Evolutionary conservation across 2,329 filamentous ascomycete genomes (phyloP), one percentile per base, ranked within the genome.

Genomic region (Fusarium graminum): DNA sequence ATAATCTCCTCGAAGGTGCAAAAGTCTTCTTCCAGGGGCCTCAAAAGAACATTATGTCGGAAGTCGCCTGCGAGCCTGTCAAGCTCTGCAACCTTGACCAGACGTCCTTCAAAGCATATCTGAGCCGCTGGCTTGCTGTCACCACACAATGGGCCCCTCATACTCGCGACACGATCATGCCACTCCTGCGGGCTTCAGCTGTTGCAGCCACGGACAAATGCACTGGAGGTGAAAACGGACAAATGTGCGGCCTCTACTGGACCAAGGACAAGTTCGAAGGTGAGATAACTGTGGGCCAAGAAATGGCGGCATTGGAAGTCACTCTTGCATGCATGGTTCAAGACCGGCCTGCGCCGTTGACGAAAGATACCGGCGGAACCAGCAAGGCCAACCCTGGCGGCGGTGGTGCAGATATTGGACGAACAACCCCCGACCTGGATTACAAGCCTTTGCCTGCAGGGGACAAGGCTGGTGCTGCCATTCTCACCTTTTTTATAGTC

Each of bases 291-390:
- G 84, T 91, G 3, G 90, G 90, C 7, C 88, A 91, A 74, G 88
- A 91, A 76, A 92, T 92, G 89, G 83, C 86, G 2, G 88, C 86
- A 4, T 79, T 92, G 74, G 87, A 91, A 71, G 81, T 90, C 11
- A 83, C 90, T 8, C 82, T 91, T 43, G 83, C 84, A 36, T 88
- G 86, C 69, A 80, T 89, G 74, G 84, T 90, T 47, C 69, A 80
- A 34, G 63, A 81, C 8, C 77, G 78, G 11, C 56, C 69, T 1
- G 73, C 77, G 2, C 82, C 84, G 0, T 77, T 84, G 39, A 86
- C 83, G 6, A 75, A 81, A 26, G 70, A 78, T 6, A 86, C 78
- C 2, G 90, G 89, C 49, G 89, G 89, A 25, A 90, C 82, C 14
- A 86, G 83, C 62, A 72, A 75, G 40, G 82, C 83, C 14, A 74